These are phyloP conservation scores for Botryotinia calthae DNA, from an alignment of 2,329 filamentous ascomycete species.

Conservation along the genomic window DNA sequence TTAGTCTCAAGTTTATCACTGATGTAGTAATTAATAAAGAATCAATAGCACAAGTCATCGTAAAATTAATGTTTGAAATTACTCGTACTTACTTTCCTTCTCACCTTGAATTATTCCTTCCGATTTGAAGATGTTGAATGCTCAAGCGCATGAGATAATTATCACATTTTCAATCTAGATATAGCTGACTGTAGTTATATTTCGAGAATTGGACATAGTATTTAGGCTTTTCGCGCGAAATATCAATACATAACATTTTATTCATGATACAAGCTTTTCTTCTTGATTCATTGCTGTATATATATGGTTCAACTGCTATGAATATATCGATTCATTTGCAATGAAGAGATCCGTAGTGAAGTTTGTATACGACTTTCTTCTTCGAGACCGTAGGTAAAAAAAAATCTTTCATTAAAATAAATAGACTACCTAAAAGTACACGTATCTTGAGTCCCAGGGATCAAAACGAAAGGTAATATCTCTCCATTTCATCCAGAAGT, in stretches of 20 bases:
- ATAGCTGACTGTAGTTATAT: background rate
- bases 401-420: no score
- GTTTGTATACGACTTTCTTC: no score
- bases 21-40: accelerated
- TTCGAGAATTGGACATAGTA: background rate
- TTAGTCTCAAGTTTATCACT: background rate
- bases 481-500: background rate
- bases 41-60: background rate
- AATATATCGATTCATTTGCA: no score
- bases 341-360: no score
- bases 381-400: no score
- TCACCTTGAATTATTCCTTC: background rate
- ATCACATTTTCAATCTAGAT: background rate
- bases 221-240: no score
- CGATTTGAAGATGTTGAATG: background rate
- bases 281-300: no score
- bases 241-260: no score
- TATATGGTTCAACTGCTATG: no score
- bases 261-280: no score
- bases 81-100: background rate
- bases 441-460: no score
- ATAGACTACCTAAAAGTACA: no score
- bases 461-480: background rate
- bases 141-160: accelerated
- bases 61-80: background rate